Conservation (phyloP, 2,329 filamentous ascomycete genomes). For the Aspergillus sp. region DNA sequence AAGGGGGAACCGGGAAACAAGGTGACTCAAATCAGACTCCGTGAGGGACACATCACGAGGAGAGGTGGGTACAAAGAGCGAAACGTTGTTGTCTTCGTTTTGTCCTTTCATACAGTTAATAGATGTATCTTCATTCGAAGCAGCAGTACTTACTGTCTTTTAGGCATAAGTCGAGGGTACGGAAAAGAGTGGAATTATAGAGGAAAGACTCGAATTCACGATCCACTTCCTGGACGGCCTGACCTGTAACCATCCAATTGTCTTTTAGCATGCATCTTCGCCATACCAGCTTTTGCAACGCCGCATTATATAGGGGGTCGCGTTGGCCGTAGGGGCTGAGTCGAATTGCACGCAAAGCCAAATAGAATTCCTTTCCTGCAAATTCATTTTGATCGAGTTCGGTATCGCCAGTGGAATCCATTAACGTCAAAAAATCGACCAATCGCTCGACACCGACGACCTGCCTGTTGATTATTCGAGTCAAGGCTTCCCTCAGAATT, state of each 20-base stretch:
- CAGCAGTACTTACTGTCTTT: conserved; percentile 40
- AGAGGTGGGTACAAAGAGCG: conserved; percentile 25
- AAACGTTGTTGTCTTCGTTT: conserved; percentile 12
- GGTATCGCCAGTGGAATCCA: conserved; percentile 54
- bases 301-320: conserved; percentile 38
- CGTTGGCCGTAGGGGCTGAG: conserved; percentile 56
- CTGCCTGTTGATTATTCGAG: conserved; percentile 68
- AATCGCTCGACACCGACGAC: conserved; percentile 60
- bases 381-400: conserved; percentile 50
- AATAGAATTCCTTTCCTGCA: conserved; percentile 66
- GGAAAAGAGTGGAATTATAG: conserved; percentile 65
- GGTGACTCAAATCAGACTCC: conserved; percentile 49
- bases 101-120: conserved; percentile 17
- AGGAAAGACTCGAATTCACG: conserved; percentile 63
- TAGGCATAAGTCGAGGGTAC: conserved; percentile 64
- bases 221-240: conserved; percentile 73
- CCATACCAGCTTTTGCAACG: conserved; percentile 63
- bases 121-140: neutral
- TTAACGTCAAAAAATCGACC: conserved; percentile 70
- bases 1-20: conserved; percentile 55
- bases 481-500: conserved; percentile 69
- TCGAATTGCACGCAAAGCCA: conserved; percentile 62
- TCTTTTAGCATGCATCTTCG: conserved; percentile 80
- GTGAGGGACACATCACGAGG: conserved; percentile 30
- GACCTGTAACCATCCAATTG: conserved; percentile 78